A percentile compares a stretch with the other conserved stretches of the same genome.
These are phyloP conservation scores for Fusarium caatingaense DNA, from an alignment of 2,329 filamentous ascomycete species.

Conservation along the genomic window DNA sequence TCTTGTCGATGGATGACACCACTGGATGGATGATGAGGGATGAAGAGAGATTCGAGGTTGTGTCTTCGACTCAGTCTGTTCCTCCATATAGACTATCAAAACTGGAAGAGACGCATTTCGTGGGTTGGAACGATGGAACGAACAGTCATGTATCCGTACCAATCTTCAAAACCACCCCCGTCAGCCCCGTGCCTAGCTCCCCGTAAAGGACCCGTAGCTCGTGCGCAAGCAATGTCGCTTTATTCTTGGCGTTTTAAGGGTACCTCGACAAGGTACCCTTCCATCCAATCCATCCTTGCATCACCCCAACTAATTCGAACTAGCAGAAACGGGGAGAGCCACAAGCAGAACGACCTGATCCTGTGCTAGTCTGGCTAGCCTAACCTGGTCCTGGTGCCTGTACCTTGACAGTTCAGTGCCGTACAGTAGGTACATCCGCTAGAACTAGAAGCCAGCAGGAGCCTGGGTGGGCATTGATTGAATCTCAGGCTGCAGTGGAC, in stretches of 20 bases:
- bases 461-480: conserved; percentile 7
- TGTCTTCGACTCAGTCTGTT: not conserved
- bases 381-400: conserved; percentile 17
- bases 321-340: conserved; percentile 45
- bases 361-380: conserved; percentile 20
- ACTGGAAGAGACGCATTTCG: not conserved
- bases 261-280: conserved; percentile 39
- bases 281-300: conserved; percentile 39
- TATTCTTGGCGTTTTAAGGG: conserved; percentile 42
- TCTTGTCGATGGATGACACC: not conserved
- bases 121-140: conserved; percentile 2
- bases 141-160: conserved; percentile 3
- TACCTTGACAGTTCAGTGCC: conserved; percentile 14
- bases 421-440: conserved; percentile 3
- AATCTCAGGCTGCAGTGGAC: conserved; percentile 23
- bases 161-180: conserved; percentile 34
- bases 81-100: conserved; percentile 4
- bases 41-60: not conserved
- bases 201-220: conserved; percentile 43
- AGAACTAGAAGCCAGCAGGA: conserved; percentile 11
- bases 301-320: conserved; percentile 41
- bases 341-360: conserved; percentile 35
- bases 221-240: conserved; percentile 41
- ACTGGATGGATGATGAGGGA: not conserved
- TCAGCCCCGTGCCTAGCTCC: conserved; percentile 44